Percentiles rank a stretch among this genome's conserved stretches.
phyloP scores from a whole-genome alignment of 1,284 basidiomycete species.

The Pseudozyma hubeiensis region DNA sequence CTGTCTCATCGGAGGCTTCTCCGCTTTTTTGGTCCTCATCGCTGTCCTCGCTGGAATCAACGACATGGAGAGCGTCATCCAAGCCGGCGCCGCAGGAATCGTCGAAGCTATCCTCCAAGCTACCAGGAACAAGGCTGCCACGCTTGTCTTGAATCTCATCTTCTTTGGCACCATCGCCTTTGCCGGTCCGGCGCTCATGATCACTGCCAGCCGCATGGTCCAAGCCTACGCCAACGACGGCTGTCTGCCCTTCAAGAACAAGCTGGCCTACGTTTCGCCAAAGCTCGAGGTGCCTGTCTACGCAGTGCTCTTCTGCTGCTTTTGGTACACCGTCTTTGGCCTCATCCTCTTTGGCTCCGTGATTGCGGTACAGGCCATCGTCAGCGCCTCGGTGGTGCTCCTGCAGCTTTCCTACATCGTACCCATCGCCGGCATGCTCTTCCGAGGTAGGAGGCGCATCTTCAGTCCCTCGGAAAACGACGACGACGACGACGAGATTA shows the following conservation, averaged over 20 bases:
- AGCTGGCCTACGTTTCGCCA: conserved; percentile 27
- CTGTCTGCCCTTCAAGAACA: conserved; percentile 23
- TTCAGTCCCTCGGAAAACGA: background rate
- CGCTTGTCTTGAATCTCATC: conserved; percentile 21
- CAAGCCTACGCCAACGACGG: conserved; percentile 46
- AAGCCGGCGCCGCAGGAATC: conserved; percentile 25
- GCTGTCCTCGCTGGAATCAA: conserved; percentile 32
- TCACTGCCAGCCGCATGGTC: conserved; percentile 37
- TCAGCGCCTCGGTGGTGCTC: conserved; percentile 36
- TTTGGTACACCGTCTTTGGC: conserved; percentile 30
- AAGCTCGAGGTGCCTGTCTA: conserved; percentile 34
- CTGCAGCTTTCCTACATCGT: conserved; percentile 40
- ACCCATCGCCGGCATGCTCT: conserved; percentile 35
- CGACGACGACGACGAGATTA: conserved; percentile 15
- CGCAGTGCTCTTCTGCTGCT: conserved; percentile 27
- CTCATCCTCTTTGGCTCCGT: conserved; percentile 40
- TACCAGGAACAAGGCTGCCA: conserved; percentile 21
- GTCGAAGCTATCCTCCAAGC: conserved; percentile 36
- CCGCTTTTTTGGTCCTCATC: conserved; percentile 41
- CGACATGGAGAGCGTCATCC: conserved; percentile 35
- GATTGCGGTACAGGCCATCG: conserved; percentile 32
- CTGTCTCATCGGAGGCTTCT: conserved; percentile 32
- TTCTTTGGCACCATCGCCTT: conserved; percentile 37
- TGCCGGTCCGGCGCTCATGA: conserved; percentile 36
- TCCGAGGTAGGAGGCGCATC: conserved; percentile 31